These are phyloP conservation scores for Penicillium thymicola DNA, from an alignment of 2,329 filamentous ascomycete genomes.

Conservation along the genomic window DNA sequence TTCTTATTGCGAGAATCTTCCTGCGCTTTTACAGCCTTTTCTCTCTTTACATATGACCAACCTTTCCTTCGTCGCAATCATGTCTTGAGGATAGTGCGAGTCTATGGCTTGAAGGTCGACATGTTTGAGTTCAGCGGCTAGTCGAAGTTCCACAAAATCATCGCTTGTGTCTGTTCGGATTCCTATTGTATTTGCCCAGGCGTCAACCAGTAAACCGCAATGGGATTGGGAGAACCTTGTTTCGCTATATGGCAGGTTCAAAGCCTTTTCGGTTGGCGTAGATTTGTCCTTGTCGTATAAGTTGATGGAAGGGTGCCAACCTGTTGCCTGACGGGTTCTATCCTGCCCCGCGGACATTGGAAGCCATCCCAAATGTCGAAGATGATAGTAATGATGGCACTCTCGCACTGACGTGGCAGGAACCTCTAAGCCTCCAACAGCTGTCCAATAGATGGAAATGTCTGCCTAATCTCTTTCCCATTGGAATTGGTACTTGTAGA, in stretches of 20 bases:
- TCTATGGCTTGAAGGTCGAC: background rate
- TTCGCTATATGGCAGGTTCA: background rate
- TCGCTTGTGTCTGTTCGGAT: background rate
- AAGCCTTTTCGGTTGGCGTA: background rate
- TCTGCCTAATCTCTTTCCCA: background rate
- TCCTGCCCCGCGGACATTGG: background rate
- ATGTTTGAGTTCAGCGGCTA: background rate
- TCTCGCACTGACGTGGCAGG: no score
- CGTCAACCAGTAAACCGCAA: no score
- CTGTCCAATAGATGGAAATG: background rate
- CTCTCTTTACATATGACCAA: background rate
- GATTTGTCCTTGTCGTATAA: background rate
- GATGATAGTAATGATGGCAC: background rate
- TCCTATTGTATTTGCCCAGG: background rate
- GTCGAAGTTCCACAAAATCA: background rate
- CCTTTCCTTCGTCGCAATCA: background rate
- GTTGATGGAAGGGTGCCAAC: no score
- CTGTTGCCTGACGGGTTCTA: no score
- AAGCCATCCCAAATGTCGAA: background rate
- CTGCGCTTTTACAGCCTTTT: no score
- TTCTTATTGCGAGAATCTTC: no score
- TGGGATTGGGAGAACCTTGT: no score
- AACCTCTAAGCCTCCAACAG: no score
- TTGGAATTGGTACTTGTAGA: background rate
- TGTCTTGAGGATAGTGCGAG: no score